Base-by-base conservation (phyloP, 2,329 filamentous ascomycete species). In the Aspergillus sp. region DNA sequence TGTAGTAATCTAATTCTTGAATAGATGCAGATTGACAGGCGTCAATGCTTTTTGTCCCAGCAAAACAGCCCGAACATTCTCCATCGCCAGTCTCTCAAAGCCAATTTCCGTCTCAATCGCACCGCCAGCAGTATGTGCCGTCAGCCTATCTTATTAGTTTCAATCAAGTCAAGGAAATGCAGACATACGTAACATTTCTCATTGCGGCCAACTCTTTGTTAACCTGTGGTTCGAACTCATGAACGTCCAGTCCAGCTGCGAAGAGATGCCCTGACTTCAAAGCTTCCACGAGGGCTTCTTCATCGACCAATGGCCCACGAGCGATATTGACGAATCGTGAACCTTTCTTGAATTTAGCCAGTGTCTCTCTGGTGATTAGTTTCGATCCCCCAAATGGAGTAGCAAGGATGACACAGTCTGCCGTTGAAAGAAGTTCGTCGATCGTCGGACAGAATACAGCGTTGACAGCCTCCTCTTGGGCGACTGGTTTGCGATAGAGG, bases 241-340 rank as follows among this genome's bases (percentile, higher is more conserved):
- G 74, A 7, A 80, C 77, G 51, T 80, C 77, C 5, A 80, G 52
- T 0, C 73, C 77, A 0, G 73, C 77, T 2, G 70, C 69, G 0
- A 59, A 59, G 1, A 80, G 33, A 5, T 67, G 67, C 0, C 75
- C 75, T 5, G 57, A 64, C 42, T 75, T 68, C 33, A 80, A 50
- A 0, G 73, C 76, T 5, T 56, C 53, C 1, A 75, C 60, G 27
- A 81, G 52, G 4, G 72, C 75, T 1, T 68, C 67, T 47, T 81
- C 76, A 44, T 80, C 73, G 1, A 80, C 64, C 1, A 80, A 54
- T 38, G 70, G 70, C 0, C 76, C 78, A 2, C 77, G 60, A 0
- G 77, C 74, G 4, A 76, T 77, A 49, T 79, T 80, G 2, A 79
- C 65, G 1, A 81, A 57, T 0, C 73, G 57, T 1, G 70, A 61